Conservation (phyloP, 441 rosid genomes). For the Jatropha podagrica region DNA sequence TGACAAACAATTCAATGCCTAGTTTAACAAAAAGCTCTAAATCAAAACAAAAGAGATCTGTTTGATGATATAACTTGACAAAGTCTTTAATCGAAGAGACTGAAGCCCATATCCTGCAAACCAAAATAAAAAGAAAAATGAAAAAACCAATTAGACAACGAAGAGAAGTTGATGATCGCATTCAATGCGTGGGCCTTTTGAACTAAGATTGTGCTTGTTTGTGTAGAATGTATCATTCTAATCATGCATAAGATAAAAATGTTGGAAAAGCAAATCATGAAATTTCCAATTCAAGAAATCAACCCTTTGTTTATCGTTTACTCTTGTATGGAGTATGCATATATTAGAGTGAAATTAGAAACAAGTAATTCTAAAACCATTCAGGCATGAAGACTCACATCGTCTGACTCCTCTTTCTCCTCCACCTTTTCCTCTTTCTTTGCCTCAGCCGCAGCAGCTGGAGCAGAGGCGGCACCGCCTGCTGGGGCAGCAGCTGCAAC, state of each 20-base stretch:
- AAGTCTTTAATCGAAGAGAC: constrained; percentile 42
- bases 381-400: constrained; percentile 35
- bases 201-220: no score
- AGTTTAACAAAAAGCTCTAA: background rate
- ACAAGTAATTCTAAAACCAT: background rate
- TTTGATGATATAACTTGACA: background rate
- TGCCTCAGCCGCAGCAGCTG: constrained; percentile 49
- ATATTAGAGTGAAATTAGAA: background rate
- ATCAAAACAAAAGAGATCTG: background rate
- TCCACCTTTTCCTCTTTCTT: constrained; percentile 76
- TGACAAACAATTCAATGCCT: background rate
- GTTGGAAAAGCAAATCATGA: background rate
- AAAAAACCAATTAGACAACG: background rate
- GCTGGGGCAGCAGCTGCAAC: constrained; percentile 39
- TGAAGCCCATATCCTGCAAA: constrained; percentile 59
- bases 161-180: background rate
- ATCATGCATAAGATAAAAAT: no score
- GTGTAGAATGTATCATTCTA: background rate
- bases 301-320: background rate
- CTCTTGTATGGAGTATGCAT: background rate
- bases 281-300: background rate
- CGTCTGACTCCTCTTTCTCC: constrained; percentile 84
- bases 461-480: constrained; percentile 35
- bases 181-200: no score
- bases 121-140: background rate